Conservation (phyloP, 2,329 filamentous ascomycete genomes). For the Coniochaeta hoffmannii region DNA sequence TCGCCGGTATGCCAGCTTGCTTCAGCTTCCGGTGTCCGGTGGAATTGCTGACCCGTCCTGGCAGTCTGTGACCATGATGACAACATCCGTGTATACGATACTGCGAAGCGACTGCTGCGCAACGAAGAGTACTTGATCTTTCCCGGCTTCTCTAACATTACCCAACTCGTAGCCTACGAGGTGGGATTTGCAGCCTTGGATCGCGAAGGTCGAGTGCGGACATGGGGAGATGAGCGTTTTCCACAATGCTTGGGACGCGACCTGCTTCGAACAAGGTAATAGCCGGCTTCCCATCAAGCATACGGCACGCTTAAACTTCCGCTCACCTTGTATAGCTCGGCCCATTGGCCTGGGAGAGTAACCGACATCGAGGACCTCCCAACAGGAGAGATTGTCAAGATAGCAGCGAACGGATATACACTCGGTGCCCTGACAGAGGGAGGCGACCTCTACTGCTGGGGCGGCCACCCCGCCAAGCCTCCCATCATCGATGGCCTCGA, state of each 20-base stretch:
- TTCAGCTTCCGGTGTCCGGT: conserved; percentile 3
- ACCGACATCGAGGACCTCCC: conserved; percentile 42
- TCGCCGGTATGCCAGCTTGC: conserved; percentile 18
- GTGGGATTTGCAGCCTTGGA: conserved; percentile 41
- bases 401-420: conserved; percentile 50
- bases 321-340: conserved; percentile 26
- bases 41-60: conserved; percentile 7
- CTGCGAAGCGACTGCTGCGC: conserved; percentile 5
- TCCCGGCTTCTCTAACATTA: not conserved
- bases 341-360: conserved; percentile 36
- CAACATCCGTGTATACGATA: conserved; percentile 20
- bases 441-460: conserved; percentile 56
- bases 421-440: conserved; percentile 50
- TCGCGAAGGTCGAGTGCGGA: conserved; percentile 36
- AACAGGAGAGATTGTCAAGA: conserved; percentile 41
- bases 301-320: not conserved
- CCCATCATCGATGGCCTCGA: conserved; percentile 14
- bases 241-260: conserved; percentile 47
- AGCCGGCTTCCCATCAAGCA: not conserved
- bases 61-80: conserved; percentile 16
- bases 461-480: conserved; percentile 20
- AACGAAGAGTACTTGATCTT: not conserved
- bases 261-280: conserved; percentile 27
- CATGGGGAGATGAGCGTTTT: conserved; percentile 53
- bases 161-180: conserved; percentile 38